phyloP scores from a whole-genome alignment of 305 asterid genomes.

The Salvia sclarea region DNA sequence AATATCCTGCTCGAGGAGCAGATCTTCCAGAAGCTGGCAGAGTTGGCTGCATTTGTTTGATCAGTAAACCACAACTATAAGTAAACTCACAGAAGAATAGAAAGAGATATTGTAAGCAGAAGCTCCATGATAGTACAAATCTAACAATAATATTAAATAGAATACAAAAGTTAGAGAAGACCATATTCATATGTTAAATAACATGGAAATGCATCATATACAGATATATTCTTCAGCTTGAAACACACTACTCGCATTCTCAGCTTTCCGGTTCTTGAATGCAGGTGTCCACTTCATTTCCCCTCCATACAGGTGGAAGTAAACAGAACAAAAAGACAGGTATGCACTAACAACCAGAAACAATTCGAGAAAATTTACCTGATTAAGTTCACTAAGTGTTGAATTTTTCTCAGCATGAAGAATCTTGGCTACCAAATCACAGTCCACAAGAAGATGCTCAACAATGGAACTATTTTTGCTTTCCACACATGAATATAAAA shows the following conservation, averaged over 20 bases:
- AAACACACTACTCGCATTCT: conserved; percentile 21
- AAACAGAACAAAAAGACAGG: conserved; percentile 12
- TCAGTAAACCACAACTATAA: conserved; percentile 17
- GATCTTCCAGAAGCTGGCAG: conserved; percentile 53
- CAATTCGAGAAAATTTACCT: conserved; percentile 43
- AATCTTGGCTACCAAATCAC: conserved; percentile 72
- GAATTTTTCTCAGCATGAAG: conserved; percentile 75
- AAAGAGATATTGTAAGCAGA: background rate
- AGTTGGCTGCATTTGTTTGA: conserved; percentile 66
- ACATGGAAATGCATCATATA: conserved; percentile 13
- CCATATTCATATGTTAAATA: background rate
- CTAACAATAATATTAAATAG: conserved; percentile 16
- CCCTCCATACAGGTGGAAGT: conserved; percentile 24
- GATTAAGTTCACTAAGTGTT: conserved; percentile 52
- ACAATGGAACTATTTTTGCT: conserved; percentile 59
- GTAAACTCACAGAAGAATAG: conserved; percentile 22
- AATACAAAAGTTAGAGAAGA: background rate
- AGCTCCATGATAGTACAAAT: conserved; percentile 8
- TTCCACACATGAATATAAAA: conserved; percentile 84
- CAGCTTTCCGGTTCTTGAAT: conserved; percentile 27
- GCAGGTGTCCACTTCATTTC: conserved; percentile 15
- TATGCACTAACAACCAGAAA: conserved; percentile 12
- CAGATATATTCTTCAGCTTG: conserved; percentile 12
- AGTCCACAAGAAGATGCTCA: conserved; percentile 79
- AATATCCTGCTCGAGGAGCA: conserved; percentile 81